Percentiles rank a stretch among this genome's conserved stretches.
Conservation (phyloP, 345 rosid genomes). For the Sisymbrium irio region DNA sequence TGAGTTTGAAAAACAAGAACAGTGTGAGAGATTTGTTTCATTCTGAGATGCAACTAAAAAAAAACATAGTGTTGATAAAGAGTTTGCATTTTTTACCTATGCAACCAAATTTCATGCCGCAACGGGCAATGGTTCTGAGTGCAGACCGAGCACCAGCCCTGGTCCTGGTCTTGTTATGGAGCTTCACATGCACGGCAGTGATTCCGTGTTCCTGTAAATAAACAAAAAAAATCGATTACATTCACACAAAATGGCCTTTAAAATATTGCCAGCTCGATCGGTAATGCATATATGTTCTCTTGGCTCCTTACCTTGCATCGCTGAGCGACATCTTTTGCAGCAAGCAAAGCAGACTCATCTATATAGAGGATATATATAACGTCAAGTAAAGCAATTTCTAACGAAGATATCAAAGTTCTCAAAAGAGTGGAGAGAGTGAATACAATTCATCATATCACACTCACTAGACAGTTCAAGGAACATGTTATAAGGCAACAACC, state of each 20-base stretch:
- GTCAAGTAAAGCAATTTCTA: not conserved
- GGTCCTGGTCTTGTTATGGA: no score
- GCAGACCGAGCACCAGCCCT: no score
- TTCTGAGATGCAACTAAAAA: not conserved
- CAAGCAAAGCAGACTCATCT: conserved; percentile 67
- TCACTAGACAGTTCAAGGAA: not conserved
- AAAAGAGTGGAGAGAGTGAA: not conserved
- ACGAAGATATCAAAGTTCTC: not conserved
- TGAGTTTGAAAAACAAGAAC: conserved; percentile 22
- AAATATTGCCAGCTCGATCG: not conserved
- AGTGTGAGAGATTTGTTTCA: not conserved
- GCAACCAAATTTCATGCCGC: conserved; percentile 84
- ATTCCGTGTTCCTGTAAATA: conserved; percentile 61
- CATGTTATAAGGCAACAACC: not conserved
- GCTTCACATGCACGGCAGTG: conserved; percentile 77
- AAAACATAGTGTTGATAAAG: not conserved
- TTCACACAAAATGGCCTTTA: not conserved
- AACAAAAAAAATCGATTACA: not conserved
- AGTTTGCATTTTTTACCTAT: conserved; percentile 41
- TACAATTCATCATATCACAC: not conserved
- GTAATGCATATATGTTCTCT: not conserved
- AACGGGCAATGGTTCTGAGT: conserved; percentile 89
- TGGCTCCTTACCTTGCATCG: conserved; percentile 58
- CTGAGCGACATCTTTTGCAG: conserved; percentile 71
- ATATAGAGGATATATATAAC: not conserved